phyloP scores from a whole-genome alignment of 805 yeast genomes.

The Myxozyma melibiosi region DNA sequence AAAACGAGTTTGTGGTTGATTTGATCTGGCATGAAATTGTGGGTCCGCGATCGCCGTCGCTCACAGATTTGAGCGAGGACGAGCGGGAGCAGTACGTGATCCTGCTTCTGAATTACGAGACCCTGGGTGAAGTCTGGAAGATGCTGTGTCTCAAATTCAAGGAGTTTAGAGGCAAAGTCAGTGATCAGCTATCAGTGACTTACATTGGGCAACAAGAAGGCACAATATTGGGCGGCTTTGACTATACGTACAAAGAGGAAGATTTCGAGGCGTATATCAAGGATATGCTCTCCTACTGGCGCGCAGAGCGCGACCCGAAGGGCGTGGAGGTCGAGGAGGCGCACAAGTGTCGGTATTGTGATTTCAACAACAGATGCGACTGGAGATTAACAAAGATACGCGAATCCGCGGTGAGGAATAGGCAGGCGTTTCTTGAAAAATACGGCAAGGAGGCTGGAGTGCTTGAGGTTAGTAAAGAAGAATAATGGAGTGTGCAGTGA shows the following conservation, averaged over 20 bases:
- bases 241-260: constrained; percentile 14
- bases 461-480: constrained; percentile 5
- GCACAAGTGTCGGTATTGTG: constrained; percentile 29
- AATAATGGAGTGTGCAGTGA: not conserved
- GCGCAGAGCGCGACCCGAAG: constrained; percentile 28
- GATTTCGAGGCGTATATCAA: constrained; percentile 2
- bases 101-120: not conserved
- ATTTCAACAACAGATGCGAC: constrained; percentile 20
- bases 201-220: constrained; percentile 27
- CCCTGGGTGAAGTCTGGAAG: constrained; percentile 25
- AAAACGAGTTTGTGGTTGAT: constrained; percentile 1
- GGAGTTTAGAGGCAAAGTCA: constrained; percentile 13
- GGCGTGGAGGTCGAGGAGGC: constrained; percentile 34
- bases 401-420: constrained; percentile 18
- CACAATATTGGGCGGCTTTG: constrained; percentile 22
- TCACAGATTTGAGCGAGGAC: not conserved
- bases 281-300: constrained; percentile 20
- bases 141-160: constrained; percentile 9
- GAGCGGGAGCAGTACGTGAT: constrained; percentile 1
- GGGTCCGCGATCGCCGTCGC: not conserved
- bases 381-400: constrained; percentile 26
- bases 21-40: constrained; percentile 7
- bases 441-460: constrained; percentile 11
- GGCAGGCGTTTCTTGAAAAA: constrained; percentile 13
- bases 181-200: constrained; percentile 14